These are phyloP conservation scores for Rhododendron ferrugineum DNA, from an alignment of 148 eudicot genomes.

Conservation along the genomic window DNA sequence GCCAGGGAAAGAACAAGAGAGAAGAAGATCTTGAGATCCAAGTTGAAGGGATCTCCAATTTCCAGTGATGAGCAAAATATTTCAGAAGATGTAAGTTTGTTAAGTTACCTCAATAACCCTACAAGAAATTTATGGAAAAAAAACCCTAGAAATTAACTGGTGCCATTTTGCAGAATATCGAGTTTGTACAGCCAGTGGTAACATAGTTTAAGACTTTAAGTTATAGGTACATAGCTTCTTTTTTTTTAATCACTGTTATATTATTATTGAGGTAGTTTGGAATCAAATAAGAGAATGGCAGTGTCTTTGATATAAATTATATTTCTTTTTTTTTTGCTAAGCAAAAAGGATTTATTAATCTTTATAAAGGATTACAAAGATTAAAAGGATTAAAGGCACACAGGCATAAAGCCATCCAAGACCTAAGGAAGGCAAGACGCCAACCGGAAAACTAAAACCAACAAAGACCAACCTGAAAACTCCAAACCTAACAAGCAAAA, in stretches of 20 bases:
- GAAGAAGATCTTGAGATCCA: conserved; percentile 11
- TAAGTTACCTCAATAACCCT: neutral
- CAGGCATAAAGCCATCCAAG: too few species aligned
- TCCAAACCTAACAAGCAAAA: too few species aligned
- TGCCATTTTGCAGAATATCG: neutral
- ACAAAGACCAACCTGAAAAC: too few species aligned
- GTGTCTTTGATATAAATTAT: neutral
- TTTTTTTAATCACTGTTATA: neutral
- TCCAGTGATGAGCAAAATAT: neutral
- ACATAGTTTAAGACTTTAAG: neutral
- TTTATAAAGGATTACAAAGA: too few species aligned
- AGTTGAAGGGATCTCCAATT: neutral
- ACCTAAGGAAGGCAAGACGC: too few species aligned
- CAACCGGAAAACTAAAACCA: too few species aligned
- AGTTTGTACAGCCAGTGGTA: neutral
- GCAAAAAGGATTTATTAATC: too few species aligned
- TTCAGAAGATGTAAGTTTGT: neutral
- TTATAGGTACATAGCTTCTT: neutral
- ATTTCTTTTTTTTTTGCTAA: too few species aligned
- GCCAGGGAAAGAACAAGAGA: conserved; percentile 52
- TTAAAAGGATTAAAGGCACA: too few species aligned
- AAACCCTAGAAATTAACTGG: neutral
- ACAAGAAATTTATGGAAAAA: neutral
- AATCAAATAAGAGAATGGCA: neutral
- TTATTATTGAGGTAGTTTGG: neutral